Base-by-base conservation (phyloP, 1,284 basidiomycete species). In the Neonothopanus nambi region DNA sequence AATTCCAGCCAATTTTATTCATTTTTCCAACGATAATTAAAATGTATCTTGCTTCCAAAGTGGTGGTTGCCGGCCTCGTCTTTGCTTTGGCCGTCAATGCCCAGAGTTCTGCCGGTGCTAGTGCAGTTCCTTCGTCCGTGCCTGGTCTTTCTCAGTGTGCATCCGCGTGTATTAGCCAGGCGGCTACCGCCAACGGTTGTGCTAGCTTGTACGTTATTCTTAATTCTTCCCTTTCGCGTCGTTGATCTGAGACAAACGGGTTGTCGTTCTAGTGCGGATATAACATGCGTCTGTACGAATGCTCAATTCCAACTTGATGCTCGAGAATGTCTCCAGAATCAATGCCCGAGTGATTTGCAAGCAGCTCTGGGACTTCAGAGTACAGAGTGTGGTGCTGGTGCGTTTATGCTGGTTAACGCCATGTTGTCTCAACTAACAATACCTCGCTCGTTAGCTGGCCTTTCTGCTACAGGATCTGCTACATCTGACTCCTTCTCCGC, bases 271-370 rank as follows among this genome's bases (percentile, higher is more conserved):
- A 50, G 48, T 28, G 41, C 48, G 5, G 48, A 50, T 7, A 13
- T 50, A 17, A 15, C 17, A 4, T 50, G 48, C n/a, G 38, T 50
- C 18, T 50, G 48, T 24, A 42, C 48, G 23, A 50, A 50, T 17
- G 37, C 48, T 35, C 48, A 50, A 50, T 40, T 41, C 39, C 48
- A 50, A 40, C 33, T 41, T 18, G 30, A 39, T 8, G 24, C 37
- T 12, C 17, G 7, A 7, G 38, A 50, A 18, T 50, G 48, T 40
- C 30, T 50, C 28, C 28, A 38, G 12, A 50, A 39, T 18, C 38
- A 41, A 28, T 50, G 48, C 18, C 39, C 48, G 7, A 21, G 38
- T 9, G 48, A 50, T 21, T 23, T 39, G 17, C 17, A 38, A 20
- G 11, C 38, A 15, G 38, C 37, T 11, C 11, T 41, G 3, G 26